Evolutionary conservation across 1,284 basidiomycete genomes (phyloP), one percentile per base, ranked within the genome.

Genomic region (Tilletia indica): DNA sequence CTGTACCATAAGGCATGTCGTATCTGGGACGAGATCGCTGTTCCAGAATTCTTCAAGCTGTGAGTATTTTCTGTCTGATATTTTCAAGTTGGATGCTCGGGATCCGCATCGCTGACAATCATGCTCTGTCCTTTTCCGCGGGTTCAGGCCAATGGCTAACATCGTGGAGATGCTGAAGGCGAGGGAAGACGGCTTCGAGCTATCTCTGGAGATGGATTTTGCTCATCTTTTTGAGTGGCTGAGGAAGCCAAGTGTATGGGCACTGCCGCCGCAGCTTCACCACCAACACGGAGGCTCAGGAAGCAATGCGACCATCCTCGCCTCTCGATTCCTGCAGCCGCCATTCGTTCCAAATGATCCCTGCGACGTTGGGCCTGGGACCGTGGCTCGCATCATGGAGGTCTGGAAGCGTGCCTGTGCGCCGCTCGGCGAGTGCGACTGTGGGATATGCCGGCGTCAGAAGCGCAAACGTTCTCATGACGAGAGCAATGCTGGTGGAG

Each of bases 401-500:
- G 8, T 67, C 5, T 67, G 66, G 66, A 48, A 67, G 25, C 66
- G 47, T 19, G 38, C 39, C 21, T 48, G 66, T 21, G 39, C 42
- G 8, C 66, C 66, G 31, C 42, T 67, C 1, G 45, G 66, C 8
- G 66, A 67, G 34, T 67, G 66, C 66, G 25, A 67, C 45, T 67
- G 66, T 25, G 47, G 47, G 3, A 67, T 67, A 4, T 67, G 66
- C 31, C 47, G 45, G 21, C 66, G 66, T 11, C 42, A 49, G 45
- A 67, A 67, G 66, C 66, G 66, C 31, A 67, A 67, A 25, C 66
- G 66, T 4, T 47, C 45, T 38, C 45, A 67, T 16, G 66, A 67
- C n/a, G 66, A 67, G 61, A 54, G 51, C 51, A 54, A 25, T 19
- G 51, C 51, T 54, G 16, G 21, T 4, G 51, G 51, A 54, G 38